Evolutionary conservation across 83 land plant species (phyloP).

Genomic region (Picea abies): DNA sequence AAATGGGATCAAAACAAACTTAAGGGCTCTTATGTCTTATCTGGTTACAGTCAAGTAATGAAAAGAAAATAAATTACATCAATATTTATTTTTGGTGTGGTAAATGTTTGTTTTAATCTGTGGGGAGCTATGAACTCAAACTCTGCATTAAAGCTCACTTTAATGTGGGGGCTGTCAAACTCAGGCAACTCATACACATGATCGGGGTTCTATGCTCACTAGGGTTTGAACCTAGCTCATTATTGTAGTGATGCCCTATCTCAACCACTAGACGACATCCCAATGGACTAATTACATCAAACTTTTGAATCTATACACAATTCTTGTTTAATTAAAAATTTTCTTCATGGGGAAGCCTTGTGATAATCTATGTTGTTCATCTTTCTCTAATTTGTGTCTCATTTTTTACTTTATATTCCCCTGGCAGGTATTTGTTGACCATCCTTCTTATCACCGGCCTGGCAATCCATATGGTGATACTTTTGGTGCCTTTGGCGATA

Average conservation of each 20-base stretch:
- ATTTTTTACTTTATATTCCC: slow-evolving; percentile 10
- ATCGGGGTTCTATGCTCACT: too few relatives aligned
- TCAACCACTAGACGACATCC: too few relatives aligned
- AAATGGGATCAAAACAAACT: neutral
- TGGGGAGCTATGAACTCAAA: too few relatives aligned
- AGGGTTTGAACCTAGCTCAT: too few relatives aligned
- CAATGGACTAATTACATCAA: too few relatives aligned
- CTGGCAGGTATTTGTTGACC: slow-evolving; percentile 91
- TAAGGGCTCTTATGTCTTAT: neutral
- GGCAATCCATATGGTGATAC: slow-evolving; percentile 95
- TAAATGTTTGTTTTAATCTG: too few relatives aligned
- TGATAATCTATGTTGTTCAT: neutral
- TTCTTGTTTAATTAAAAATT: neutral
- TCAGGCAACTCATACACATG: too few relatives aligned
- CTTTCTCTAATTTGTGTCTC: neutral
- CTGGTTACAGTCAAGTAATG: neutral
- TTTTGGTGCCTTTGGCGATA: slow-evolving; percentile 91
- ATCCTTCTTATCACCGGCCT: slow-evolving; percentile 83
- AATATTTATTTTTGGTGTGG: too few relatives aligned
- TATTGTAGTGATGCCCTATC: too few relatives aligned
- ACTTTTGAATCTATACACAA: neutral
- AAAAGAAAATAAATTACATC: neutral
- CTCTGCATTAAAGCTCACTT: too few relatives aligned
- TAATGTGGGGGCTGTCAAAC: too few relatives aligned
- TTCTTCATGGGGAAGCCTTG: neutral